Evolutionary conservation across 768 basidiomycete genomes (phyloP).

Genomic region (Lentinula lateritia): DNA sequence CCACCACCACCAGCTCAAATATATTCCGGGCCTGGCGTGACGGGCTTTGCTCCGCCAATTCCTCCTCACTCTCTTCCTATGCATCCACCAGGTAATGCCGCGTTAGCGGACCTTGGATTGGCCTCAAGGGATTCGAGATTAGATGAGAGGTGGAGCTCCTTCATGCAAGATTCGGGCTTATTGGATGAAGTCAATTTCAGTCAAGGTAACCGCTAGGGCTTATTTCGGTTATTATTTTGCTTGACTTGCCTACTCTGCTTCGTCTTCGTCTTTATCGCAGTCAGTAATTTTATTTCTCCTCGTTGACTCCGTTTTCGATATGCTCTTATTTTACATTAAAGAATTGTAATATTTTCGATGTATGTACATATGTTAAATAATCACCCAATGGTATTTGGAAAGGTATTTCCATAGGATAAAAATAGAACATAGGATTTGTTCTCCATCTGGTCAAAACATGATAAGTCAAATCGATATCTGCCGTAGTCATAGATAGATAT

Average conservation of each 20-base stretch:
- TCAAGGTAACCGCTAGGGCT: slow-evolving; percentile 9
- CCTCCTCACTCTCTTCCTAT: background rate
- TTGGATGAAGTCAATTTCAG: slow-evolving; percentile 22
- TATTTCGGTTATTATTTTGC: no score
- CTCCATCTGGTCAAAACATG: no score
- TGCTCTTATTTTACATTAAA: background rate
- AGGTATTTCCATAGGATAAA: no score
- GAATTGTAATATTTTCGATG: background rate
- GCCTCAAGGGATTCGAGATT: slow-evolving; percentile 49
- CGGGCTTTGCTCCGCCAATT: background rate
- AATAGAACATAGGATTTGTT: no score
- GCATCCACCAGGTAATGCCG: slow-evolving; percentile 23
- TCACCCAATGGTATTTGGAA: no score
- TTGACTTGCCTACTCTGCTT: no score
- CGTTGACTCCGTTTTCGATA: no score
- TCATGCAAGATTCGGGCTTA: slow-evolving; percentile 52
- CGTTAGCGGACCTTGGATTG: slow-evolving; percentile 56
- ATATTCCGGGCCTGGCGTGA: slow-evolving; percentile 13
- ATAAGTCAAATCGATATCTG: no score
- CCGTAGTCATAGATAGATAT: no score
- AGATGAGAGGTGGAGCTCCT: slow-evolving; percentile 55
- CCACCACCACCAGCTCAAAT: slow-evolving; percentile 11
- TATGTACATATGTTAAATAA: background rate
- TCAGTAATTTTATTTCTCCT: no score
- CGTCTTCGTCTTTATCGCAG: no score